These are phyloP conservation scores for Citrus trifoliata DNA, from an alignment of 345 rosid genomes.

Conservation along the genomic window DNA sequence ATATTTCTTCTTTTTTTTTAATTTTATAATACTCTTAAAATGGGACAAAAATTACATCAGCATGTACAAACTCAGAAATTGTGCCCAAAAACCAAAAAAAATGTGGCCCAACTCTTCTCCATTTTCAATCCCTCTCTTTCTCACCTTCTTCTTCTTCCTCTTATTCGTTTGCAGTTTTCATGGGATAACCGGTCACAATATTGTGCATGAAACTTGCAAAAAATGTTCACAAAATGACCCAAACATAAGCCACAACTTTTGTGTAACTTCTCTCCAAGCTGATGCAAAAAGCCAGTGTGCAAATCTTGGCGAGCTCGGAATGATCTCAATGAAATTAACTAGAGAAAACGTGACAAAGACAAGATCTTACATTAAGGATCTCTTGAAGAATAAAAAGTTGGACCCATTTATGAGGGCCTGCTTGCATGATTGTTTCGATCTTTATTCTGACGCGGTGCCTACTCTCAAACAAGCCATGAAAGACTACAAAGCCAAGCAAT, in stretches of 20 bases:
- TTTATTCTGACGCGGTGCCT: conserved; percentile 46
- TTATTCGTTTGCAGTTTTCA: neutral
- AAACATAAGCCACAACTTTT: conserved; percentile 44
- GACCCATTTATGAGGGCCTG: conserved; percentile 30
- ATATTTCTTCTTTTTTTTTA: no score
- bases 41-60: neutral
- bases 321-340: conserved; percentile 40
- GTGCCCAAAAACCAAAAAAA: neutral
- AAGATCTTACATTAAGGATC: conserved; percentile 23
- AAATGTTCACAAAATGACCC: conserved; percentile 33
- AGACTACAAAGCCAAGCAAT: conserved; percentile 35
- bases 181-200: conserved; percentile 11
- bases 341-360: conserved; percentile 37
- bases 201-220: conserved; percentile 47
- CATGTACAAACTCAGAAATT: neutral
- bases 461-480: conserved; percentile 28
- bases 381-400: conserved; percentile 27
- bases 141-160: neutral
- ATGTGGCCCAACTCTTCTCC: conserved; percentile 17
- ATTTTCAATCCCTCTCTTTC: conserved; percentile 5
- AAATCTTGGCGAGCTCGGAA: conserved; percentile 42
- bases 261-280: conserved; percentile 37
- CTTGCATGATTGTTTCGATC: conserved; percentile 46
- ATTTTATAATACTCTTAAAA: no score
- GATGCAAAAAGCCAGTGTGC: conserved; percentile 26